phyloP scores from a whole-genome alignment of 306 rosid genomes.

The Senna siamea region DNA sequence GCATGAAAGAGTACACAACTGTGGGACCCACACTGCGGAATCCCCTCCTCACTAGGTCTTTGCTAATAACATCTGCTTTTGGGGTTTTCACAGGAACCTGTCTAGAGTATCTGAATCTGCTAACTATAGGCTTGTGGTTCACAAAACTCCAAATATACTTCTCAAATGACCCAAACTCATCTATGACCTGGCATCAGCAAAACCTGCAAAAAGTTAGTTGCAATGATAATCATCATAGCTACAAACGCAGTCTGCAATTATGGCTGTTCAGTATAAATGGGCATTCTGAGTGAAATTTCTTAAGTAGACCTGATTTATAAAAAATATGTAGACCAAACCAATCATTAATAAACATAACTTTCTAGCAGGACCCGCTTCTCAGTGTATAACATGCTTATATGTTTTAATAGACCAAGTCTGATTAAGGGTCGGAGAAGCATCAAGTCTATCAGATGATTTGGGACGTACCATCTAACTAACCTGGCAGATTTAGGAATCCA shows the following conservation, averaged over 20 bases:
- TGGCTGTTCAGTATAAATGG: conserved; percentile 35
- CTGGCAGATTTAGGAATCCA: conserved; percentile 51
- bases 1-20: conserved; percentile 83
- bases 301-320: background rate
- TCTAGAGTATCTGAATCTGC: conserved; percentile 74
- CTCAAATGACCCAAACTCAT: conserved; percentile 73
- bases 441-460: conserved; percentile 20
- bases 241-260: conserved; percentile 37
- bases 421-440: conserved; percentile 30
- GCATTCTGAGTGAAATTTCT: background rate
- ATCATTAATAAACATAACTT: background rate
- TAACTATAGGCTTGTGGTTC: conserved; percentile 74
- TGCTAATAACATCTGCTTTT: conserved; percentile 81
- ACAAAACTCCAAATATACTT: conserved; percentile 86
- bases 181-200: conserved; percentile 71
- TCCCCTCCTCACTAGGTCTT: conserved; percentile 80
- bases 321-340: too few relatives aligned
- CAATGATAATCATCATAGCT: conserved; percentile 42
- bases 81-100: conserved; percentile 84
- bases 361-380: too few relatives aligned
- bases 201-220: conserved; percentile 69
- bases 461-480: conserved; percentile 49
- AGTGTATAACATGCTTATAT: too few relatives aligned
- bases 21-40: conserved; percentile 82
- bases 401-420: background rate